phyloP scores from a whole-genome alignment of 495 filamentous ascomycete genomes.

The Thermochaetoides thermophila region DNA sequence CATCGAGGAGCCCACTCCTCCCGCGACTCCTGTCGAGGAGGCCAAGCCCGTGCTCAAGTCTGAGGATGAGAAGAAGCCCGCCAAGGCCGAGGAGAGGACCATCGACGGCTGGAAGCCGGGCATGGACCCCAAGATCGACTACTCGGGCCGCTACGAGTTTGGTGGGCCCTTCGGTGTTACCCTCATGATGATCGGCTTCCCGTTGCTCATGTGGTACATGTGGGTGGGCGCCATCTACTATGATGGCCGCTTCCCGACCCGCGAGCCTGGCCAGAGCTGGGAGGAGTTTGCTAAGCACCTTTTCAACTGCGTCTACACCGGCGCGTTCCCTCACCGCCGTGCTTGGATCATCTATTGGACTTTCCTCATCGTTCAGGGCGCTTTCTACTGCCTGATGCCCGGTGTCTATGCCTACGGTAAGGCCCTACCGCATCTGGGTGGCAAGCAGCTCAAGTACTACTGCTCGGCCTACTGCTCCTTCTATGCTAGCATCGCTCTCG shows the following conservation, averaged over 20 bases:
- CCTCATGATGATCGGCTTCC: conserved; percentile 85
- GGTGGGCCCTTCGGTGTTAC: conserved; percentile 64
- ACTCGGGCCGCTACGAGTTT: conserved; percentile 74
- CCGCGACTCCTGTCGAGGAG: conserved; percentile 17
- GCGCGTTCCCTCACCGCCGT: conserved; percentile 62
- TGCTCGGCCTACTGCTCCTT: conserved; percentile 81
- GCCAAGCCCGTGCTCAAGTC: conserved; percentile 12
- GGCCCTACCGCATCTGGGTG: conserved; percentile 64
- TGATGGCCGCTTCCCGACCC: conserved; percentile 62
- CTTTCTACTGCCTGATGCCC: conserved; percentile 69
- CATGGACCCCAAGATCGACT: conserved; percentile 63
- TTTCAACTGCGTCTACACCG: conserved; percentile 53
- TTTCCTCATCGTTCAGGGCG: conserved; percentile 72
- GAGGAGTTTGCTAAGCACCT: conserved; percentile 54
- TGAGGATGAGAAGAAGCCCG: conserved; percentile 15
- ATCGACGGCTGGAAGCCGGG: conserved; percentile 54
- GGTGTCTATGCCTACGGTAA: conserved; percentile 76
- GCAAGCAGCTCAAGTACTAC: conserved; percentile 79
- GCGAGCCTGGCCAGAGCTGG: conserved; percentile 47
- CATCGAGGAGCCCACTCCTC: conserved; percentile 22
- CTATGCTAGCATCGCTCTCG: conserved; percentile 66
- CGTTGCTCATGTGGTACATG: conserved; percentile 94
- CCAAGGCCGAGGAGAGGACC: conserved; percentile 25
- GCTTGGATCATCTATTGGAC: conserved; percentile 90
- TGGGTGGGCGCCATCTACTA: conserved; percentile 94